These are phyloP conservation scores for Pulveroboletus sp. DNA, from an alignment of 768 basidiomycete species.

Conservation along the genomic window DNA sequence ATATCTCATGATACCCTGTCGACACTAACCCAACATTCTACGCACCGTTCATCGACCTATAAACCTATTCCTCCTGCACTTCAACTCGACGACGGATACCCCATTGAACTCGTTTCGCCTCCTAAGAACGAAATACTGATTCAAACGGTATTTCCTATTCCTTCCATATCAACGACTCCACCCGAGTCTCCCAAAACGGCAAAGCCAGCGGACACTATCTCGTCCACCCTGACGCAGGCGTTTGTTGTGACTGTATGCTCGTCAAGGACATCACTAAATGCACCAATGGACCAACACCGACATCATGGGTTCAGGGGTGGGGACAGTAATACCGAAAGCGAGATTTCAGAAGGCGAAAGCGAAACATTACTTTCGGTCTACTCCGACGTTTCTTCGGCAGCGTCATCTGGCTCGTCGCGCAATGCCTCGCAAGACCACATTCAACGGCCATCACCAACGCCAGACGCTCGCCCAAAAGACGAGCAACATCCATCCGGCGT, in stretches of 20 bases:
- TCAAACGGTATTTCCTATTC: constrained; percentile 45
- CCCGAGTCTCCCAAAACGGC: constrained; percentile 36
- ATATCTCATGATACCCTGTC: constrained; percentile 22
- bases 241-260: constrained; percentile 12
- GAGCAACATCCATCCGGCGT: constrained; percentile 33
- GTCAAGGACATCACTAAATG: constrained; percentile 27
- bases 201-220: constrained; percentile 9
- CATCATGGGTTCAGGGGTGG: constrained; percentile 18
- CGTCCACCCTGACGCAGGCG: constrained; percentile 8
- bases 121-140: constrained; percentile 16
- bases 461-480: constrained; percentile 23
- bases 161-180: constrained; percentile 49
- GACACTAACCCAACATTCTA: constrained; percentile 8
- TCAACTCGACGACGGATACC: constrained; percentile 22
- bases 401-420: constrained; percentile 30
- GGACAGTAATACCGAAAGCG: constrained; percentile 29
- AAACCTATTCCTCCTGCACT: constrained; percentile 27
- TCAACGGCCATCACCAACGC: constrained; percentile 13
- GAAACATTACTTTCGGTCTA: constrained; percentile 27
- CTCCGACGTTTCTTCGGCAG: constrained; percentile 34
- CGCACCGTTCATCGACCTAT: constrained; percentile 7
- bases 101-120: constrained; percentile 17
- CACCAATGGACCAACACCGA: constrained; percentile 24
- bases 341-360: constrained; percentile 32
- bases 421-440: constrained; percentile 29